Evolutionary conservation across 805 yeast genomes (phyloP), one percentile per base, ranked within the genome.

Genomic region (Pichia eremophila): DNA sequence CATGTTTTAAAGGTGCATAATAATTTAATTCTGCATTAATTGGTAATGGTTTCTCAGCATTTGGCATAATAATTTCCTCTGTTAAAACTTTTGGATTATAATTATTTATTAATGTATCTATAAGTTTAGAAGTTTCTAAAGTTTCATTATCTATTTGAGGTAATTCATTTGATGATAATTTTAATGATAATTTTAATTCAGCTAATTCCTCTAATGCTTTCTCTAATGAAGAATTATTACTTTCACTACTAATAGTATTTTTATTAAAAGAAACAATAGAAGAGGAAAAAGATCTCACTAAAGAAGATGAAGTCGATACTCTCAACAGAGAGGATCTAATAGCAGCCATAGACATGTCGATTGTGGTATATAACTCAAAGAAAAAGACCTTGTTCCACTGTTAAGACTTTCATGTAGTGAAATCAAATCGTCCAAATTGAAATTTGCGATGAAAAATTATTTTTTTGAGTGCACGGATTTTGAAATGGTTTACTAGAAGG

Each of bases 1-100:
- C 76, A 49, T 82, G 78, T 59, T 77, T 78, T 52, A 89, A 59
- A 2, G 98, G 97, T 34, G 87, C 85, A 61, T 81, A 82, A 63
- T 86, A 79, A 54, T 85, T 80, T 42, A 91, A 75, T 60, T 84
- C 88, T 2, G 88, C 93, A 60, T 82, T 87, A 47, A 88, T 67
- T n/a, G 98, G 97, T 22, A 85, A 62, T 4, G 95, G 95, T 39
- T 76, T 64, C 22, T 68, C 60, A 4, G 66, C 58, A 5, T 68
- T 69, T 22, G 61, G 63, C 14, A 59, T 50, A 17, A 59, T 64
- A 2, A 58, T 53, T 44, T 68, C 70, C 39, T 62, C 60, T 3
- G 74, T 61, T 11, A 60, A 47, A 2, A 63, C 61, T 51, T 66
- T 59, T 46, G 75, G 77, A 8, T 65, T 53, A 53, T 70, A 73